Evolutionary conservation across 164 flowering plant species (phyloP), one percentile per base, ranked within the genome.

Genomic region (Aristolochia contorta): DNA sequence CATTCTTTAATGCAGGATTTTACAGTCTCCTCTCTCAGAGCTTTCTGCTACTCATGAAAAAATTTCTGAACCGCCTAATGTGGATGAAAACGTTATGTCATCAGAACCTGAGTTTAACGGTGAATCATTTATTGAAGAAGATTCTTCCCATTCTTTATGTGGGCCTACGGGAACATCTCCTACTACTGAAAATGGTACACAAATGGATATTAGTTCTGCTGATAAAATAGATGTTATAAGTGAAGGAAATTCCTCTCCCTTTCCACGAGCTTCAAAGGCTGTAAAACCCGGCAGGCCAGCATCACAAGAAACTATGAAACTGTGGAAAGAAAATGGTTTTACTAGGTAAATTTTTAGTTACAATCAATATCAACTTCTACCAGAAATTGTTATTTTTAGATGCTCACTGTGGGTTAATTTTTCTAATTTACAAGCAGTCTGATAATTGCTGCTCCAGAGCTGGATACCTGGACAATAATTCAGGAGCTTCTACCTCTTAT

Each of bases 281-380:
- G n/a, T 65, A 27, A 82, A 86, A 72, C 79, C 88, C 56, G 97
- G 98, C 68, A 83, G 74, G 47, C 80, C 70, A 37, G 89, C 96
- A 58, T 67, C 88, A 15, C 64, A 52, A 53, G 93, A 84, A 66
- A 58, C 61, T 56, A 67, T 88, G 18, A 60, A 71, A 54, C 74
- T 61, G 37, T 93, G 99, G 99, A 87, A 79, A 75, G 78, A 80
- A 74, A 85, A 82, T 69, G 97, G 96, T 15, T 93, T 93, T 72
- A 83, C 97, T 23, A 86, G 97, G 97, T 90, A 74, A 7, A 21
- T 61, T 15, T 56, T 6, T 53, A 16, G 56, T 53, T 1, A 21
- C 56, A 53, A 10, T 53, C 12, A 53, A 21, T 21, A 49, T 16
- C 21, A 49, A 16, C 21, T 49, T 49, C 3, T 21, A 21, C 14